phyloP scores from a whole-genome alignment of 179 eudicot genomes.

The Vitellaria paradoxa region DNA sequence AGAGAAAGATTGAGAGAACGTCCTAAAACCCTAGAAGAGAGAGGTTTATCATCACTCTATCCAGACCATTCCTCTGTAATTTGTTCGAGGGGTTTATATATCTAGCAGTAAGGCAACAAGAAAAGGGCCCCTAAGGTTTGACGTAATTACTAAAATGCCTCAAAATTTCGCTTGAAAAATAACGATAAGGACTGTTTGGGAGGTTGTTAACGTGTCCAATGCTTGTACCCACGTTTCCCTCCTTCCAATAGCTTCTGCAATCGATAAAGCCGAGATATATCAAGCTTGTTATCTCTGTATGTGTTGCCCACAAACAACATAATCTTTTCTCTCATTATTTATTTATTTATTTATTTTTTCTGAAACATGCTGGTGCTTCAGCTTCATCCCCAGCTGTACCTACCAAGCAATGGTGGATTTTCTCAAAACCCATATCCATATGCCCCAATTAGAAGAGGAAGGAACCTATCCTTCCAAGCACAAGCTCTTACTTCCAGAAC shows the following conservation, averaged over 20 bases:
- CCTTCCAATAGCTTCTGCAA: background rate
- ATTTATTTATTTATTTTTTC: background rate
- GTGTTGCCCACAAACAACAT: conserved; percentile 1
- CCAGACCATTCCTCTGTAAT: background rate
- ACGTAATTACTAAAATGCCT: background rate
- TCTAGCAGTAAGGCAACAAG: background rate
- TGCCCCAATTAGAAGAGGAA: conserved; percentile 16
- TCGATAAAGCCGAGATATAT: background rate
- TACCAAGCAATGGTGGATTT: conserved; percentile 15
- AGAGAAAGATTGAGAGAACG: background rate
- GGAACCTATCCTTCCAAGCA: conserved; percentile 24
- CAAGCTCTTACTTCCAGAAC: conserved; percentile 56
- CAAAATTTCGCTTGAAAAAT: background rate
- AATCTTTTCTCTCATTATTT: background rate
- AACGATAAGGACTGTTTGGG: conserved; percentile 3
- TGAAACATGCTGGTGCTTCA: conserved; percentile 27
- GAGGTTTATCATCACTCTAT: conserved; percentile 12
- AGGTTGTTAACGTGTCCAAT: conserved; percentile 28
- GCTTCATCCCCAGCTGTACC: conserved; percentile 18
- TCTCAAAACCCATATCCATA: conserved; percentile 15
- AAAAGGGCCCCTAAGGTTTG: background rate
- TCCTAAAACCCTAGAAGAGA: conserved; percentile 17
- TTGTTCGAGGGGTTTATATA: background rate
- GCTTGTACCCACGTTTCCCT: conserved; percentile 22
- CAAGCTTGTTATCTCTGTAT: background rate